Percentiles rank a stretch among this genome's conserved stretches.
phyloP scores from a whole-genome alignment of 768 basidiomycete species.

The Tulasnella sp. region DNA sequence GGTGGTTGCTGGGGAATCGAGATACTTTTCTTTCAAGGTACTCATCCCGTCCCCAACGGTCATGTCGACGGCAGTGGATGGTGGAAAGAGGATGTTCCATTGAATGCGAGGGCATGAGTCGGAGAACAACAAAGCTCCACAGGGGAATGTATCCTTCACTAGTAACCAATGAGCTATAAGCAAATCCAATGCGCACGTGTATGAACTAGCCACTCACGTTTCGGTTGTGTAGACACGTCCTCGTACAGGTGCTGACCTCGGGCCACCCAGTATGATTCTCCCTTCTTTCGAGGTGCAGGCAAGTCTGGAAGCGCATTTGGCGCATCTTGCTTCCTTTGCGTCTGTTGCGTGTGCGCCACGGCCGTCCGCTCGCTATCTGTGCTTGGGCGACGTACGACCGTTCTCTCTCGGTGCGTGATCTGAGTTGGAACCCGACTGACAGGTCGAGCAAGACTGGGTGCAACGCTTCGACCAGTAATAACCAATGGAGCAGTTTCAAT shows the following conservation, averaged over 20 bases:
- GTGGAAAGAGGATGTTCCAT: slow-evolving; percentile 6
- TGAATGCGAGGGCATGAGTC: neutral
- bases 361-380: slow-evolving; percentile 1
- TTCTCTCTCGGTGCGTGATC: neutral
- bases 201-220: neutral
- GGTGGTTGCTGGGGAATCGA: neutral
- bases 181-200: neutral
- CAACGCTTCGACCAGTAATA: neutral
- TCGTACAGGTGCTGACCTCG: neutral
- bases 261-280: neutral
- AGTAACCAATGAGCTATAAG: neutral
- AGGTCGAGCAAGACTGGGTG: neutral
- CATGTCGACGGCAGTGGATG: neutral
- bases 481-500: neutral
- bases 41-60: neutral
- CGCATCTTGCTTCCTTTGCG: neutral
- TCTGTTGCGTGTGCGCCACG: neutral
- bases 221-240: neutral
- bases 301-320: neutral
- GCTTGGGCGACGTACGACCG: neutral
- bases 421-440: neutral
- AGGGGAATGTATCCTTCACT: neutral
- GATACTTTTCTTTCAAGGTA: neutral
- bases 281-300: slow-evolving; percentile 5
- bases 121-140: neutral